phyloP scores from a whole-genome alignment of 208 protist genomes.

The Trypanosoma rangeli region DNA sequence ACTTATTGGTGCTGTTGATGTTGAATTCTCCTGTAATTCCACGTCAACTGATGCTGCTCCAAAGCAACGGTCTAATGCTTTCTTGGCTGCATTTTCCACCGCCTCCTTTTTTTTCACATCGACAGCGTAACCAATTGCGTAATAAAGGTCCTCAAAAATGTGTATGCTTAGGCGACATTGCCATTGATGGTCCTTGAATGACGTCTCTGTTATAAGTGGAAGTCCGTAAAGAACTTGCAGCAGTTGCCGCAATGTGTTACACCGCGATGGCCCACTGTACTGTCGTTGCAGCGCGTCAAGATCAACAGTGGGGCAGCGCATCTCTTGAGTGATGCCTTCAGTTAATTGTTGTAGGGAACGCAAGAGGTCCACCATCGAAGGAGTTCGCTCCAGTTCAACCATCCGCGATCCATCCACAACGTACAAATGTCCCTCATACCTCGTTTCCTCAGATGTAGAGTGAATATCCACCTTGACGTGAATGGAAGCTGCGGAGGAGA shows the following conservation, averaged over 20 bases:
- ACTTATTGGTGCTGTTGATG: background rate
- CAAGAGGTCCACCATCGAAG: constrained; percentile 5
- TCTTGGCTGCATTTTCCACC: constrained; percentile 33
- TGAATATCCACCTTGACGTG: constrained; percentile 21
- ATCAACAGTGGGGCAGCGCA: constrained; percentile 15
- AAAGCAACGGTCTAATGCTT: constrained; percentile 26
- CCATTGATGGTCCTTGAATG: constrained; percentile 35
- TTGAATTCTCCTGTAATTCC: background rate
- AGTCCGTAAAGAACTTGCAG: constrained; percentile 29
- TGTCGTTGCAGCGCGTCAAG: background rate
- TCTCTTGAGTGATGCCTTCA: constrained; percentile 15
- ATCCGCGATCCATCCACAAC: constrained; percentile 22
- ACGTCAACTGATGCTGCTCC: background rate
- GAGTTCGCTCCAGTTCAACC: constrained; percentile 27
- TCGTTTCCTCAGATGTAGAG: background rate
- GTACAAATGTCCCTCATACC: constrained; percentile 26
- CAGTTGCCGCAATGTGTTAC: constrained; percentile 14
- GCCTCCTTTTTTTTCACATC: constrained; percentile 52
- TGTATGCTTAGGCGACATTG: constrained; percentile 53
- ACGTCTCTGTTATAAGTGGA: constrained; percentile 23
- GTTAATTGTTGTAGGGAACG: constrained; percentile 20
- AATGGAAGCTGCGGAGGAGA: constrained; percentile 16
- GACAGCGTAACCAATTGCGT: constrained; percentile 33
- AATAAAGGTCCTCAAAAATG: constrained; percentile 36
- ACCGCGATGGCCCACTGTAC: constrained; percentile 2